Base-by-base conservation (phyloP, 192 early-diverging fungal genomes). In the Linderina pennispora region DNA sequence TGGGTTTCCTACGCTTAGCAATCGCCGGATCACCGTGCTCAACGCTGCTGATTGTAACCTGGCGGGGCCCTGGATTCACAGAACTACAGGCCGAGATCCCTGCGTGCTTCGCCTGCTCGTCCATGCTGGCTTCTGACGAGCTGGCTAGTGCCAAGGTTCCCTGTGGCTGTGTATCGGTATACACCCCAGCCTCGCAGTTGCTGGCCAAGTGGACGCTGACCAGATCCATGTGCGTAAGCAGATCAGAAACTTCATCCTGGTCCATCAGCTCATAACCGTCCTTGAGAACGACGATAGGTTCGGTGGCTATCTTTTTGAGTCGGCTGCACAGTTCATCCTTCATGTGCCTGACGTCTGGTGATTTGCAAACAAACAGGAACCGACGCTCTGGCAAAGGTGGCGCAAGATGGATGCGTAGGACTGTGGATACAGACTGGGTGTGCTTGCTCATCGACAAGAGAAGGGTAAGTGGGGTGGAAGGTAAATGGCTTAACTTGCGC, bases 231-330 rank as follows among this genome's bases (percentile, higher is more conserved):
- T 38, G 26, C 5, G 51, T 24, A 20, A 65, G 22, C 11, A 65
- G 23, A 36, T 65, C 62, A 4, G 3, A 15, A 11, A 57, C 62
- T 9, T 48, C 36, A 13, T 63, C 67, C 13, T 70, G 60, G 36
- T 70, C 67, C 67, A 70, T 70, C 22, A 70, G 45, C 47, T 62
- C 67, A 38, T 40, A 62, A 4, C 55, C 67, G 23, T 48, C 43
- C 2, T 31, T 28, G 0, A 38, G 18, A 2, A 70, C 43, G 0
- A 24, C 20, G 11, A 70, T 37, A 2, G 67, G 59, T n/a, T 49
- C 43, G 0, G 21, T 39, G 20, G 52, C 55, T 5, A 70, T 41
- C 3, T 33, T 16, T 1, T 33, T 18, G 9, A 71, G 26, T 19
- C 67, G 67, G 13, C 67, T 54, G 13, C 33, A 45, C 25, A 71